Base-by-base conservation (phyloP, 331 rosid genomes). In the Quercus lobata region DNA sequence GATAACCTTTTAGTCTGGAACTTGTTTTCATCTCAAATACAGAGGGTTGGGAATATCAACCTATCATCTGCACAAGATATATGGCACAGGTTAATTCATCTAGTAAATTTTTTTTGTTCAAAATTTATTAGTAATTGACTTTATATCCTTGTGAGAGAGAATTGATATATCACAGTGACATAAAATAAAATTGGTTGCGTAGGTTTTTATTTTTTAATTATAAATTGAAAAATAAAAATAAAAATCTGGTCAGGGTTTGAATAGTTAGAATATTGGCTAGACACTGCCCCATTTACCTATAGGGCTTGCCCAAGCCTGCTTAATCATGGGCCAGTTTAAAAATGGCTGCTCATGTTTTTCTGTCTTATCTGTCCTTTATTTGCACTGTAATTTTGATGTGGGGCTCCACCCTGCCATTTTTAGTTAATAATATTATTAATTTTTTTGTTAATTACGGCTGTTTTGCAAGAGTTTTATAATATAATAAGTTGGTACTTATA, bases 221-320 rank as follows among this genome's bases (percentile, higher is more conserved):
- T 57, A 57, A 57, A n/a, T 57, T 21, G 6, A 57, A 21, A 7
- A 57, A 21, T n/a, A 57, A 57, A 21, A 57, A 58, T 7, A 58
- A n/a, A 58, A 58, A 22, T 22, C 29, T 22, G 66, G 6, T 29
- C 32, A 60, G 66, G 66, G 55, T 17, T 49, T 49, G 55, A 49
- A 15, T 49, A 10, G 34, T 24, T 27, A 24, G 66, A 60, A 62
- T 6, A 16, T 32, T 65, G 9, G 81, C 15, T 7, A 19, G 65
- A 37, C 34, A 29, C 22, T n/a, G 12, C 57, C 75, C 66, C 25
- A 55, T n/a, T 46, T 17, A 25, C 41, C 73, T 65, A 55, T 32
- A 68, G 44, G 71, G 71, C 70, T 74, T 80, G 70, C 75, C 58
- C 8, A 32, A 69, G 71, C 79, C 65, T 41, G n/a, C 46, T 65